phyloP scores from a whole-genome alignment of 768 basidiomycete species.

The Calocera viscosa region DNA sequence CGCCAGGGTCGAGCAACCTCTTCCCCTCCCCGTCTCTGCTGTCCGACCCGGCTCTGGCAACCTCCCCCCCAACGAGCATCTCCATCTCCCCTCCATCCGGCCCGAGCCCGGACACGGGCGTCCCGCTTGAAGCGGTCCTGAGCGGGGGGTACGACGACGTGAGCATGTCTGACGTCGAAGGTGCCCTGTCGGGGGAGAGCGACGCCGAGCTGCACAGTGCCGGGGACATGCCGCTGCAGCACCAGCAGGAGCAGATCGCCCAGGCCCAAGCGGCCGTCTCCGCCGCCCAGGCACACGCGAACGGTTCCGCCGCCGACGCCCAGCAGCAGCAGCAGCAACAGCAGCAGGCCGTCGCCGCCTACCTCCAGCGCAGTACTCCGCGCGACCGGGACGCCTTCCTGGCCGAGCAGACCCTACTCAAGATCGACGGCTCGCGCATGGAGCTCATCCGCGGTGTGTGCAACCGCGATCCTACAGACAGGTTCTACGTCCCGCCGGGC shows the following conservation, averaged over 20 bases:
- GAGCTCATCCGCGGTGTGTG: conserved; percentile 15
- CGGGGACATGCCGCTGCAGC: background rate
- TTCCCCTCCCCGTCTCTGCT: background rate
- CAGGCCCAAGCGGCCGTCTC: background rate
- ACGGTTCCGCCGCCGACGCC: background rate
- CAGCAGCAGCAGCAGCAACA: conserved; percentile 8
- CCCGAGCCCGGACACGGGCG: background rate
- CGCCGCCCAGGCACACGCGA: background rate
- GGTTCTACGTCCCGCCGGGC: conserved; percentile 26
- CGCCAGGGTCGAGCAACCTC: conserved; percentile 3
- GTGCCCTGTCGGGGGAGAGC: background rate
- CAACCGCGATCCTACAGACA: conserved; percentile 20
- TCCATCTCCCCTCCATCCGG: background rate
- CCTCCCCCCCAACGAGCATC: background rate
- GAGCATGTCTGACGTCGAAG: background rate
- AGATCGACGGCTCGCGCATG: conserved; percentile 17
- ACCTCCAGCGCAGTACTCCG: conserved; percentile 17
- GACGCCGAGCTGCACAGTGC: background rate
- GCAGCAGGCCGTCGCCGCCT: conserved; percentile 13
- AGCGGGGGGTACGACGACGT: background rate
- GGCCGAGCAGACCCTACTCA: conserved; percentile 24
- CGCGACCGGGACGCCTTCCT: conserved; percentile 18
- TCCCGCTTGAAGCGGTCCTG: conserved; percentile 1
- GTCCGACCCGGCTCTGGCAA: background rate
- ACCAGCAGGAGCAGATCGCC: background rate